These are phyloP conservation scores for Rubia balearica DNA, from an alignment of 305 asterid species.

Conservation along the genomic window DNA sequence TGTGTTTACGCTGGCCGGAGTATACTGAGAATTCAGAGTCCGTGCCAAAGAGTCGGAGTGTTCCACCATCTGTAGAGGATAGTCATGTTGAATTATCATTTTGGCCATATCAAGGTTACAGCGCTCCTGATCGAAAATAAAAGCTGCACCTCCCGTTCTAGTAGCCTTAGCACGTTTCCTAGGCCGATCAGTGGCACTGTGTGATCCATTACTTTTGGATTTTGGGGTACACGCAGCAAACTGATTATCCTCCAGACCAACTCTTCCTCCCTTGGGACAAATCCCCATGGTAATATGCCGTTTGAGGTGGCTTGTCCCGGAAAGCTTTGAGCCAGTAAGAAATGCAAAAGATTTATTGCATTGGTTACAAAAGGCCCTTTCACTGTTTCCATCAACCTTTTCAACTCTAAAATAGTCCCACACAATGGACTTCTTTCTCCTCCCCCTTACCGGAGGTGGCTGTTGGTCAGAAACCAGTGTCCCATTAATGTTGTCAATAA, in stretches of 20 bases:
- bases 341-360: constrained; percentile 78
- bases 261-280: constrained; percentile 49
- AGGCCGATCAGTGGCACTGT: constrained; percentile 42
- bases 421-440: constrained; percentile 72
- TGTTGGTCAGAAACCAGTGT: constrained; percentile 39
- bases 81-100: constrained; percentile 74
- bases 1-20: constrained; percentile 23
- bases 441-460: constrained; percentile 35
- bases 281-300: constrained; percentile 72
- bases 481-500: constrained; percentile 18
- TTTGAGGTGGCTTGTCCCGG: constrained; percentile 92
- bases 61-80: constrained; percentile 72
- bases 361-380: constrained; percentile 67
- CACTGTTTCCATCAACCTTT: constrained; percentile 37
- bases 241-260: constrained; percentile 33
- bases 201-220: constrained; percentile 30
- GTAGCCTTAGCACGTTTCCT: constrained; percentile 53
- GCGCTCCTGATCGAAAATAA: constrained; percentile 32
- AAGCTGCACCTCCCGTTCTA: constrained; percentile 18
- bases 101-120: constrained; percentile 53
- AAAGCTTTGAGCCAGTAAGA: constrained; percentile 61
- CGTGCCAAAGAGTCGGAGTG: constrained; percentile 47
- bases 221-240: constrained; percentile 25
- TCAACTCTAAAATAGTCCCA: constrained; percentile 76
- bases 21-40: constrained; percentile 62